Percentiles rank a stretch among this genome's conserved stretches.
phyloP scores from a whole-genome alignment of 2,329 filamentous ascomycete genomes.

The Hypoxylon sp. region DNA sequence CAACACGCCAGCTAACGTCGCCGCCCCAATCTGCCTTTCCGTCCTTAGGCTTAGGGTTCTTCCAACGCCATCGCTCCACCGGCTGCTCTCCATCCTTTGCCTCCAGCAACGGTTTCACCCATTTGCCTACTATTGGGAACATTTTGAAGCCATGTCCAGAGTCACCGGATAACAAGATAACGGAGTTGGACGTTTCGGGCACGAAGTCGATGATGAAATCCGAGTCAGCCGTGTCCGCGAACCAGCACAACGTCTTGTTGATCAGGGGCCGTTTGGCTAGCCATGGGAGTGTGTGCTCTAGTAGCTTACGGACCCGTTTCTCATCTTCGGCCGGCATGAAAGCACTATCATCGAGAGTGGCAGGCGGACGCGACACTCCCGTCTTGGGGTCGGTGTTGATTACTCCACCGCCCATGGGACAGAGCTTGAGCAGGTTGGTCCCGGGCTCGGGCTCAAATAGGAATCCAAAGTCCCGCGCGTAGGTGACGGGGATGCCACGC shows the following conservation, averaged over 20 bases:
- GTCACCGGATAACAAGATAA: constrained; percentile 27
- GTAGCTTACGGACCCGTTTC: constrained; percentile 14
- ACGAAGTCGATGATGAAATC: constrained; percentile 30
- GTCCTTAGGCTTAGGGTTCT: constrained; percentile 6
- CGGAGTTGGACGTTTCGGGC: constrained; percentile 15
- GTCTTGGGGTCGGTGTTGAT: constrained; percentile 15
- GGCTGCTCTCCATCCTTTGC: constrained; percentile 2
- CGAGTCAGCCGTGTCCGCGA: constrained; percentile 27
- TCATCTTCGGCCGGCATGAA: constrained; percentile 28
- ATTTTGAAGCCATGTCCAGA: constrained; percentile 34
- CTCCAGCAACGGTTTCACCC: constrained; percentile 15
- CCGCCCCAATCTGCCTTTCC: constrained; percentile 3
- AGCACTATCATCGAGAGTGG: constrained; percentile 8
- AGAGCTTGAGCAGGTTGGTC: constrained; percentile 28
- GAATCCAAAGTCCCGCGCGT: constrained; percentile 29
- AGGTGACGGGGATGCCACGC: constrained; percentile 27
- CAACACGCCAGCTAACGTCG: constrained; percentile 13
- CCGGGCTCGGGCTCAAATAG: constrained; percentile 27
- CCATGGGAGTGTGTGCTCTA: constrained; percentile 16
- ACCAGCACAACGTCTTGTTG: constrained; percentile 23
- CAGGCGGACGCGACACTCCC: constrained; percentile 21
- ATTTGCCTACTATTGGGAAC: constrained; percentile 26
- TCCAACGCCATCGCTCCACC: constrained; percentile 24
- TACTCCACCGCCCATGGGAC: constrained; percentile 30
- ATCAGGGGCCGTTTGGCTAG: constrained; percentile 27